These are phyloP conservation scores for Rhizopus stolonifer DNA, from an alignment of 371 early-diverging fungal species.

Conservation along the genomic window DNA sequence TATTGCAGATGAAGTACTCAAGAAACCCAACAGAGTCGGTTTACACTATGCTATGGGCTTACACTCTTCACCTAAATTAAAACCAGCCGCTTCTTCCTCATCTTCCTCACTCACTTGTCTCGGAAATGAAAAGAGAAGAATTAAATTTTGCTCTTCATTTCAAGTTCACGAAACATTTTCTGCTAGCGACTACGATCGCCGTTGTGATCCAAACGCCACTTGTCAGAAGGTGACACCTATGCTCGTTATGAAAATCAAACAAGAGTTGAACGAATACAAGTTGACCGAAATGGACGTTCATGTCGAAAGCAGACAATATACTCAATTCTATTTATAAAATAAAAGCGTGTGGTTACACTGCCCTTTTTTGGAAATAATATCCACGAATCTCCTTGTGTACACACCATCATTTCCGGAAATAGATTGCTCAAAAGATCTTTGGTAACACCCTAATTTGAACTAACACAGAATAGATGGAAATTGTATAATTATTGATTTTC, in stretches of 20 bases:
- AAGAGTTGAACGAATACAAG: slow-evolving; percentile 78
- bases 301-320: slow-evolving; percentile 68
- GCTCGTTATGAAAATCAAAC: slow-evolving; percentile 72
- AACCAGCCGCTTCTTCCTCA: slow-evolving; percentile 30
- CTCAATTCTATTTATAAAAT: slow-evolving; percentile 69
- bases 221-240: slow-evolving; percentile 64
- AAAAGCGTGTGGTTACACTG: no score
- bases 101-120: slow-evolving; percentile 32
- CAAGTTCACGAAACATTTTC: slow-evolving; percentile 69
- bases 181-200: slow-evolving; percentile 69
- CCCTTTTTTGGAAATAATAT: no score
- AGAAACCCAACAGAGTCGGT: slow-evolving; percentile 18
- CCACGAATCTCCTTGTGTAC: no score
- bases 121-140: slow-evolving; percentile 16
- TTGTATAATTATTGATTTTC: no score
- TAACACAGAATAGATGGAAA: no score
- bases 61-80: slow-evolving; percentile 45
- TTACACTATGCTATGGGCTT: slow-evolving; percentile 43
- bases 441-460: no score
- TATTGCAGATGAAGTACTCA: neutral
- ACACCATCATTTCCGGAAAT: no score
- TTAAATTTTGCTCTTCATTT: slow-evolving; percentile 63
- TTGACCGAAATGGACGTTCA: slow-evolving; percentile 75
- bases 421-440: no score
- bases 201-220: slow-evolving; percentile 62